Evolutionary conservation across 371 early-diverging fungal genomes (phyloP), one percentile per base, ranked within the genome.

Genomic region (Mortierella sp.): DNA sequence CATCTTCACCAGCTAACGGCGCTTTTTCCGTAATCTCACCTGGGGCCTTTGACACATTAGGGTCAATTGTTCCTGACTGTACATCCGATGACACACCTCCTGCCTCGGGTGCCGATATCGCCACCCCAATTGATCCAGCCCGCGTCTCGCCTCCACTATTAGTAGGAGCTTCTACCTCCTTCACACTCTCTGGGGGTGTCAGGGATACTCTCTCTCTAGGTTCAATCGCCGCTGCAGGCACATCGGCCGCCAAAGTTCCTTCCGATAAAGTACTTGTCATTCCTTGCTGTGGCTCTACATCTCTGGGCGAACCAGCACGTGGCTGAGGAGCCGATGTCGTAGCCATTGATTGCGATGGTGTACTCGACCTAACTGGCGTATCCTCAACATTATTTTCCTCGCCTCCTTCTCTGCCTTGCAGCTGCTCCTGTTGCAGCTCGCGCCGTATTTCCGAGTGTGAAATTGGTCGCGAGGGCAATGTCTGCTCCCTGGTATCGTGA

Each of bases 401-500:
- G 26, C 30, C 32, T 11, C 30, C 51, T 49, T 64, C 61, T 37
- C 37, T 49, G 35, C 14, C 37, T 20, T 68, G 47, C n/a, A n/a
- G n/a, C 6, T 64, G 64, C 20, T 32, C 51, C 22, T 37, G 60
- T 32, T 30, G 61, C 60, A 2, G 61, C 52, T 52, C 52, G 20
- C 8, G n/a, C 52, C 18, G 52, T n/a, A 52, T 9, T 22, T 55
- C 8, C 24, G 26, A 55, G 24, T 55, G 55, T 28, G 55, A 55
- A 3, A 20, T 16, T 49, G 49, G 49, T 16, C 49, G 16, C n/a
- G 49, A 49, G 2, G n/a, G n/a, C 16, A 22, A 49, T 30, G 49
- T 16, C 35, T 22, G 68, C 16, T 60, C 68, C 26, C 60, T 45
- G 26, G n/a, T 59, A 22, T 68, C 68, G 10, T 60, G 68, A 55